Evolutionary conservation across 2,329 filamentous ascomycete genomes (phyloP), one percentile per base, ranked within the genome.

Genomic region (Pseudogymnoascus sp.): DNA sequence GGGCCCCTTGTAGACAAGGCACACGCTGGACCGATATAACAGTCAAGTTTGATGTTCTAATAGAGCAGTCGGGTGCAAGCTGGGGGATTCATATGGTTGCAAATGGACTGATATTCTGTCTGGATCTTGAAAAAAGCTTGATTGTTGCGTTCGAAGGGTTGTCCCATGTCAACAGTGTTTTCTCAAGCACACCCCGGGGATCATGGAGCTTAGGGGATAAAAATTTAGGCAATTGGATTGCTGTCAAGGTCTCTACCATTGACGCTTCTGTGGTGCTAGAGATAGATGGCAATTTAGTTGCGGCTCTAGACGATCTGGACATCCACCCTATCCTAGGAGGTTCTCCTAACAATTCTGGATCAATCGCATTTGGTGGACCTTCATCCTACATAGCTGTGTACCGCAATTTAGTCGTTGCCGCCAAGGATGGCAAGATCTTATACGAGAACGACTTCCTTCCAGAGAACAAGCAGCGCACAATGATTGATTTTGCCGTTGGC

Each of bases 21-120:
- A 69, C 68, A 14, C 31, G 63, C 19, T 69, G 67, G 67, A 61
- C 61, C 4, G 65, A 69, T 61, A 63, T 61, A 29, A 63, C 31
- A 35, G 64, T 65, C 42, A 8, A 63, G 16, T 69, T 68, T 50
- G 64, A 69, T 6, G 64, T 67, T 26, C 61, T 63, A 35, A 62
- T 69, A 62, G 67, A 68, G 44, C 44, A 63, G 4, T 62, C 53
- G 13, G 68, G 67, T n/a, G 67, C 65, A 35, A 67, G 68, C 42
- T 69, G 68, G 68, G 68, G 65, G 2, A 61, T 67, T 24, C 65
- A 68, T 31, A 69, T 69, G 65, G 68, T 69, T 44, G 65, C 68
- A 38, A 69, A 69, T 66, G 67, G 67, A 6, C 61, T 69, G 11
- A 66, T 69, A 8, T 67, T 68, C 40, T 63, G 61, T 31, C 33